Evolutionary conservation across 1,284 basidiomycete species (phyloP).

Genomic region (Cryptococcus jaspeensis): DNA sequence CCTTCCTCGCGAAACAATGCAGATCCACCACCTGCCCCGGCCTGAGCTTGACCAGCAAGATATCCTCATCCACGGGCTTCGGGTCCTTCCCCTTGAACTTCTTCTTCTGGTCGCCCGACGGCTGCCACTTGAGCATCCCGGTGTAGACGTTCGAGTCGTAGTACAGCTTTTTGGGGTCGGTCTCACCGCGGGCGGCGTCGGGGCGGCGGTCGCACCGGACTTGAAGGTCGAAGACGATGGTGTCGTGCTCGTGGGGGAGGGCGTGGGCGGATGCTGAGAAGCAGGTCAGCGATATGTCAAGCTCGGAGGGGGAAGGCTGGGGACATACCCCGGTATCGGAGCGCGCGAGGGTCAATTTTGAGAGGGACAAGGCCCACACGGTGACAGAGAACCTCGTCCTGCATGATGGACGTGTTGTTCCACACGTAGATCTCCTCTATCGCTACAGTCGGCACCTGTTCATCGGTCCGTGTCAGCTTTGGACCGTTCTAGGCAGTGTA

Average conservation of each 20-base stretch:
- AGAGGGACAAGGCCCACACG: slow-evolving; percentile 88
- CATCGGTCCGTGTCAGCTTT: neutral
- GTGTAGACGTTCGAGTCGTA: slow-evolving; percentile 68
- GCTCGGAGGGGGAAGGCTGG: slow-evolving; percentile 46
- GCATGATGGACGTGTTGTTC: slow-evolving; percentile 94
- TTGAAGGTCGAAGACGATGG: slow-evolving; percentile 81
- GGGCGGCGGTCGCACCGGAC: slow-evolving; percentile 67
- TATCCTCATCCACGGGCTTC: slow-evolving; percentile 65
- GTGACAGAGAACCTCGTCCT: slow-evolving; percentile 90
- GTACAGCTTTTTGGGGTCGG: slow-evolving; percentile 66
- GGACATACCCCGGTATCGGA: slow-evolving; percentile 51
- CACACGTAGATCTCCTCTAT: slow-evolving; percentile 92
- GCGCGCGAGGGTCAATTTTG: slow-evolving; percentile 72
- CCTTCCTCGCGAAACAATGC: slow-evolving; percentile 78
- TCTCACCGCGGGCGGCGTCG: slow-evolving; percentile 58
- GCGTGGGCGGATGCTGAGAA: slow-evolving; percentile 54
- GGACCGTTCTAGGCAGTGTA: neutral
- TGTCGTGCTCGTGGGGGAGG: slow-evolving; percentile 78
- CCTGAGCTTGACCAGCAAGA: slow-evolving; percentile 89
- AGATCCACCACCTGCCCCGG: slow-evolving; percentile 78
- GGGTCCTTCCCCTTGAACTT: slow-evolving; percentile 46
- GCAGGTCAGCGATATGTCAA: neutral
- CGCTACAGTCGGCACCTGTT: slow-evolving; percentile 83
- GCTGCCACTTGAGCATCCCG: slow-evolving; percentile 74
- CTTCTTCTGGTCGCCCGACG: slow-evolving; percentile 77